Evolutionary conservation across 495 filamentous ascomycete species (phyloP), one percentile per base, ranked within the genome.

Genomic region (Lasiosphaeriaceae sp.): DNA sequence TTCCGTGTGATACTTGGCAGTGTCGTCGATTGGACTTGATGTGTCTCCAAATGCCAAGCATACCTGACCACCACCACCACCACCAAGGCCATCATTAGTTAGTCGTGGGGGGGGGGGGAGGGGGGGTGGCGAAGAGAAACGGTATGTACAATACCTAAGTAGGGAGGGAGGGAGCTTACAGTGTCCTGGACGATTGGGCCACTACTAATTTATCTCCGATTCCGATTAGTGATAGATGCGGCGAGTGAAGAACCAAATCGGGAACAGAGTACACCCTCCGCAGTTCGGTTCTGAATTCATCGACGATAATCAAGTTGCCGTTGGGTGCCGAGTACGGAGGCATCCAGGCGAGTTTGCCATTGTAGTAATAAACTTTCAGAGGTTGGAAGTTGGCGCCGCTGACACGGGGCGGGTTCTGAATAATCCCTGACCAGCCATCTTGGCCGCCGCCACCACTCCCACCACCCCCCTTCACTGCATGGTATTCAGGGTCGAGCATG

Each of bases 201-300:
- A 74, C 59, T 5, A 69, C 37, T 7, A 74, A 54, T 48, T 58
- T 65, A 35, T 66, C 46, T 1, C 72, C 72, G n/a, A 73, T 45
- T 3, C 60, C 65, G 24, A 43, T 34, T 2, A 72, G 21, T 3
- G 16, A 1, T 7, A 60, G 9, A 22, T 1, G 2, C 14, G 45
- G 45, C 20, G 59, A 55, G 29, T 24, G 35, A 24, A 69, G 56
- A 0, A 47, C 21, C 35, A 51, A 48, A 20, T 21, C 46, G 8
- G 71, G 62, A 4, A 63, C 9, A 1, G 41, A 39, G 41, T 68
- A 66, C 8, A 69, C 47, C 54, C 58, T 72, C 19, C 72, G 66
- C 24, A 55, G 63, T 19, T 59, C 56, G 39, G 43, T 56, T 24
- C 50, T 53, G 12, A 73, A 39, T 47, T 64, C 57, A 14, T 74